Conservation (phyloP, 2,329 filamentous ascomycete genomes). For the Pseudocercospora fijiensis region DNA sequence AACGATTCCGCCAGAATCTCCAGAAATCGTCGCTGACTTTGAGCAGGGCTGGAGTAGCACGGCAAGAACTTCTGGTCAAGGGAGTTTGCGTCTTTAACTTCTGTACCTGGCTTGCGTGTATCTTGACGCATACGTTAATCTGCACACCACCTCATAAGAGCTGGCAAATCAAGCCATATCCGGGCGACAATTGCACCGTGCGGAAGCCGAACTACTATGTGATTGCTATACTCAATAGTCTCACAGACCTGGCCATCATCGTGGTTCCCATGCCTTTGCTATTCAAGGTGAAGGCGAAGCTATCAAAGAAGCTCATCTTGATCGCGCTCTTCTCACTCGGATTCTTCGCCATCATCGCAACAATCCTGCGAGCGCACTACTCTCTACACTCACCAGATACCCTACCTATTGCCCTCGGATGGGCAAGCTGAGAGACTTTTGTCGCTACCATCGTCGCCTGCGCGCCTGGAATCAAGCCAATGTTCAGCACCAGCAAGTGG, state of each 20-base stretch:
- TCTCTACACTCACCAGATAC: slow-evolving; percentile 48
- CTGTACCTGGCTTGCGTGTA: slow-evolving; percentile 32
- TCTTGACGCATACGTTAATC: slow-evolving; percentile 36
- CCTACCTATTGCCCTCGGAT: slow-evolving; percentile 41
- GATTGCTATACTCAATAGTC: slow-evolving; percentile 60
- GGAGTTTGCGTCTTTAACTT: slow-evolving; percentile 30
- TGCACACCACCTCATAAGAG: slow-evolving; percentile 34
- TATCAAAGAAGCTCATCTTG: slow-evolving; percentile 56
- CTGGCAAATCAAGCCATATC: slow-evolving; percentile 38
- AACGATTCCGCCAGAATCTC: neutral
- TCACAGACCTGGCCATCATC: slow-evolving; percentile 61
- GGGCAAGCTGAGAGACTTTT: slow-evolving; percentile 56
- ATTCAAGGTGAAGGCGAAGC: slow-evolving; percentile 50
- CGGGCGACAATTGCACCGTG: slow-evolving; percentile 30
- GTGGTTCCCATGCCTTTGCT: slow-evolving; percentile 58
- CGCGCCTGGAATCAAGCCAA: slow-evolving; percentile 55
- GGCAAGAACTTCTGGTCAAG: slow-evolving; percentile 31
- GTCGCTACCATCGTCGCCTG: slow-evolving; percentile 57
- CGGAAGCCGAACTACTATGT: slow-evolving; percentile 56
- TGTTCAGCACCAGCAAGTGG: slow-evolving; percentile 42
- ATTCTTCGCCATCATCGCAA: slow-evolving; percentile 49
- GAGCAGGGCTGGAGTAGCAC: slow-evolving; percentile 29
- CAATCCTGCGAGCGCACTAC: slow-evolving; percentile 52
- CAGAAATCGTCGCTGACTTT: slow-evolving; percentile 3
- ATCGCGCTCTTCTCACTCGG: slow-evolving; percentile 53